These are phyloP conservation scores for Trichosporon coremiiforme DNA, from an alignment of 1,284 basidiomycete genomes.

Conservation along the genomic window DNA sequence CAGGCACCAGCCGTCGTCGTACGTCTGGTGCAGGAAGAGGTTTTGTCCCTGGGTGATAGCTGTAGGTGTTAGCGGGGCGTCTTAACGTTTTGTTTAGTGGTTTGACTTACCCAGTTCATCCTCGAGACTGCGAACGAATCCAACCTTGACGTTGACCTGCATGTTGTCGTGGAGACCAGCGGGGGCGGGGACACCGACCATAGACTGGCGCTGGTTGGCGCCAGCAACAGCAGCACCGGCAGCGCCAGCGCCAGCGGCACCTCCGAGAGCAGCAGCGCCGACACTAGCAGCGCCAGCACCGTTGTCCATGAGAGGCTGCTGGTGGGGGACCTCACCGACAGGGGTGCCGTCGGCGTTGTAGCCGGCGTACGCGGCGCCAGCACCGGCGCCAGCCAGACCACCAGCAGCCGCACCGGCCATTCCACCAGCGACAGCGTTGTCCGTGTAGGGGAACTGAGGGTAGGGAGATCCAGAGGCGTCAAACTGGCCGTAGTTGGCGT, in stretches of 20 bases:
- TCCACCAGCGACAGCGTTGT: constrained; percentile 25
- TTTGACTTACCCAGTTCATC: constrained; percentile 53
- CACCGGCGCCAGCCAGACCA: constrained; percentile 24
- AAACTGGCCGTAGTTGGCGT: constrained; percentile 27
- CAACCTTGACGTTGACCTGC: constrained; percentile 53
- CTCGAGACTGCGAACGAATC: constrained; percentile 53
- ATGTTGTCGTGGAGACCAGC: constrained; percentile 43
- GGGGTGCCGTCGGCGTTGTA: constrained; percentile 10
- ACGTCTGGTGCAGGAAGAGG: constrained; percentile 53
- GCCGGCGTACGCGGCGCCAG: constrained; percentile 21
- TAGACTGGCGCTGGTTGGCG: constrained; percentile 11
- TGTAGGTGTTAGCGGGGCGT: constrained; percentile 28
- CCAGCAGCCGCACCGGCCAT: constrained; percentile 30
- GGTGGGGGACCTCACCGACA: background rate
- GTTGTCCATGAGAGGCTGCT: constrained; percentile 13
- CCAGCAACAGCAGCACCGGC: constrained; percentile 21
- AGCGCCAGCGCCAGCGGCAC: constrained; percentile 20
- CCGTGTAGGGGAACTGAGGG: constrained; percentile 22
- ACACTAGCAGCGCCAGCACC: constrained; percentile 21
- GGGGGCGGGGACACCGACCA: constrained; percentile 23
- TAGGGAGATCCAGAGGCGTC: constrained; percentile 25
- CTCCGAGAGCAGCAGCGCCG: constrained; percentile 21
- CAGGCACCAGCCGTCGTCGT: constrained; percentile 57
- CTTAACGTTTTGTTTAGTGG: background rate
- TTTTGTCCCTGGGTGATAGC: constrained; percentile 55